A percentile compares a stretch with the other conserved stretches of the same genome.
Conservation (phyloP, 108 stramenopile species). For the Cyclostephanos tholiformis region DNA sequence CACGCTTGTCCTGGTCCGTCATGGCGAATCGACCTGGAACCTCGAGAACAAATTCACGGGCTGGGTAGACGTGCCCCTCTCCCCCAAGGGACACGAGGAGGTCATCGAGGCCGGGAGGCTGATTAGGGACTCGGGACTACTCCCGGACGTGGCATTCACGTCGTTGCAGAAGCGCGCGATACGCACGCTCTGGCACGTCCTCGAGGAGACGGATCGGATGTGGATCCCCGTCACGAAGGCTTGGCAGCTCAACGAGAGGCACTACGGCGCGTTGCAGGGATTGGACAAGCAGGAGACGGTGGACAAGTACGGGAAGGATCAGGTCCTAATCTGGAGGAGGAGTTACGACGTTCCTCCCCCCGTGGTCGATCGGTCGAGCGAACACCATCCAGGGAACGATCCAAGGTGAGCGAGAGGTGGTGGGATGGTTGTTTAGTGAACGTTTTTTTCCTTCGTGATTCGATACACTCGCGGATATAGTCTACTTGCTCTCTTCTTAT, state of each 20-base stretch:
- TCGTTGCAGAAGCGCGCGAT: slow-evolving; percentile 94
- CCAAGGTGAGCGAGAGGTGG: slow-evolving; percentile 88
- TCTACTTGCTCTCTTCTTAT: too few species aligned
- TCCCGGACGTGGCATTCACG: slow-evolving; percentile 84
- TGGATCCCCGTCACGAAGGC: slow-evolving; percentile 85
- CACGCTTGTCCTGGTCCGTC: slow-evolving; percentile 87
- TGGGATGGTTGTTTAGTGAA: too few species aligned
- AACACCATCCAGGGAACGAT: slow-evolving; percentile 91
- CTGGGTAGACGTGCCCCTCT: slow-evolving; percentile 95
- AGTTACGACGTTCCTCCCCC: slow-evolving; percentile 98
- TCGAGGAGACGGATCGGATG: slow-evolving; percentile 91
- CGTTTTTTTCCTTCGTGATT: neutral
- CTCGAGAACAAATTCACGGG: slow-evolving; percentile 97
- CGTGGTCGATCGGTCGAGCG: slow-evolving; percentile 63
- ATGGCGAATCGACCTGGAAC: slow-evolving; percentile 98
- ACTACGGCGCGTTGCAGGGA: slow-evolving; percentile 94
- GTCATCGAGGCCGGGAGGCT: slow-evolving; percentile 78
- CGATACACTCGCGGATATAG: too few species aligned
- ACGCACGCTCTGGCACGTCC: slow-evolving; percentile 77
- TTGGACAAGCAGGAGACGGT: slow-evolving; percentile 98
- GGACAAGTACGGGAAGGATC: slow-evolving; percentile 95
- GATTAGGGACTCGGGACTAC: slow-evolving; percentile 68
- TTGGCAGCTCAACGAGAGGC: slow-evolving; percentile 96
- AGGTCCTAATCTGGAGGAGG: slow-evolving; percentile 95
- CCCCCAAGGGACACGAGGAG: slow-evolving; percentile 91